Evolutionary conservation across 1,284 basidiomycete genomes (phyloP).

Genomic region (Tilletia caries): DNA sequence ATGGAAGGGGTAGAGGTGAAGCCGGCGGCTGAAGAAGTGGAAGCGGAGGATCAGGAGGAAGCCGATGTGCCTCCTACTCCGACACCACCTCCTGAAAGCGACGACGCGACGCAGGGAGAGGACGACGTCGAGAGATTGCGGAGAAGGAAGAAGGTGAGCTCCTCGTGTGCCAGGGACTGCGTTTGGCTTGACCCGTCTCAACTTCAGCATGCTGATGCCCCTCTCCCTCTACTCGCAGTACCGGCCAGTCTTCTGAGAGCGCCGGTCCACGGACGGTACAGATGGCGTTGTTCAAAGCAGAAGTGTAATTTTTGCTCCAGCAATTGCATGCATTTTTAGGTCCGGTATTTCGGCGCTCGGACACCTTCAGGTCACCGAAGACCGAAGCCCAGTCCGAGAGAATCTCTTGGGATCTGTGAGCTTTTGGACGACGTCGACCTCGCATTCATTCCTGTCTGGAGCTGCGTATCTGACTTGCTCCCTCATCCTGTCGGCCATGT

Average conservation of each 20-base stretch:
- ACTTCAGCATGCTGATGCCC: background rate
- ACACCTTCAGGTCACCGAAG: background rate
- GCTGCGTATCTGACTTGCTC: background rate
- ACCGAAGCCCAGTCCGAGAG: background rate
- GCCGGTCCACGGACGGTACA: too few relatives aligned
- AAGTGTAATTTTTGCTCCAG: too few relatives aligned
- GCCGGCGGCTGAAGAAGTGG: background rate
- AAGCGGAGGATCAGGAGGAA: background rate
- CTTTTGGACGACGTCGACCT: too few relatives aligned
- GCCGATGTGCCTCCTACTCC: background rate
- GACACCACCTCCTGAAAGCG: background rate
- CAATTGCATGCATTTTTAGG: too few relatives aligned
- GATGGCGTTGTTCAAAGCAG: too few relatives aligned
- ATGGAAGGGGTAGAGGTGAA: background rate
- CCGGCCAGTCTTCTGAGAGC: constrained; percentile 2
- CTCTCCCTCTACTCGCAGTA: background rate
- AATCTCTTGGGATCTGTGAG: too few relatives aligned
- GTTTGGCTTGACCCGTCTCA: background rate
- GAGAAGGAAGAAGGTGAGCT: constrained; percentile 7
- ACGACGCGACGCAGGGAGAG: background rate
- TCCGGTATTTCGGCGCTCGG: background rate
- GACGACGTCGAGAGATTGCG: constrained; percentile 1
- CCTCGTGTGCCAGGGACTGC: background rate
- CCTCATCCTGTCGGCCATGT: too few relatives aligned
- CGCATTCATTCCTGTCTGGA: too few relatives aligned